Evolutionary conservation across 2,329 filamentous ascomycete genomes (phyloP).

Genomic region (Xylaria sp.): DNA sequence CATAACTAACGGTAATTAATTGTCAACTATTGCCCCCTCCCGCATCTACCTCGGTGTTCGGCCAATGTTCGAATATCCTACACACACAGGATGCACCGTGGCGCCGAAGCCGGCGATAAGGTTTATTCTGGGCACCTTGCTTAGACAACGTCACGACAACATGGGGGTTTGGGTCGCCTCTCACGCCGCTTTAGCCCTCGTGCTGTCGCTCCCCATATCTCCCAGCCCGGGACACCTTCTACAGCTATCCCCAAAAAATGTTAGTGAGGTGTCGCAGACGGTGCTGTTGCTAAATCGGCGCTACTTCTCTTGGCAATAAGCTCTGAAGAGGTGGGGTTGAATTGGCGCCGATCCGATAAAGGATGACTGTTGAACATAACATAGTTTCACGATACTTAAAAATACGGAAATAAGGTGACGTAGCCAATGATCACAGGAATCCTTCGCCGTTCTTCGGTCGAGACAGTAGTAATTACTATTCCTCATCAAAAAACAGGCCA

Average conservation of each 20-base stretch:
- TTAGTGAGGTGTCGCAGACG: slow-evolving; percentile 12
- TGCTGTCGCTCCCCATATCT: slow-evolving; percentile 3
- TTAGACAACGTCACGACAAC: slow-evolving; percentile 1
- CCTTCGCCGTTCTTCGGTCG: not conserved
- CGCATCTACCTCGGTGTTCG: not conserved
- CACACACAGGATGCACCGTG: not conserved
- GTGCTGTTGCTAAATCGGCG: slow-evolving; percentile 5
- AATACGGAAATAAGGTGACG: slow-evolving; percentile 11
- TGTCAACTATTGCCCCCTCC: not conserved
- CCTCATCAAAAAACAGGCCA: not conserved
- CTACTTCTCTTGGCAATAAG: not conserved
- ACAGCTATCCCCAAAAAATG: not conserved
- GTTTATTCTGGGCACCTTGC: not conserved
- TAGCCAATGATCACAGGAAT: slow-evolving; percentile 1
- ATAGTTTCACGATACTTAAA: slow-evolving; percentile 7
- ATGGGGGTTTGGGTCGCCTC: not conserved
- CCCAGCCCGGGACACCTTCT: not conserved
- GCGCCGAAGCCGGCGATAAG: slow-evolving; percentile 32
- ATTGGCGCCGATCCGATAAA: slow-evolving; percentile 17
- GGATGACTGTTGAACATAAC: not conserved
- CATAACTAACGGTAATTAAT: slow-evolving; percentile 1
- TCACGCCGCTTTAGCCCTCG: slow-evolving; percentile 21
- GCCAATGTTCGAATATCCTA: slow-evolving; percentile 7
- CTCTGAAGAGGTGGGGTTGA: slow-evolving; percentile 13
- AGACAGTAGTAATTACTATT: not conserved